Conservation (phyloP, 148 eudicot species). For the Limonium bicolor region DNA sequence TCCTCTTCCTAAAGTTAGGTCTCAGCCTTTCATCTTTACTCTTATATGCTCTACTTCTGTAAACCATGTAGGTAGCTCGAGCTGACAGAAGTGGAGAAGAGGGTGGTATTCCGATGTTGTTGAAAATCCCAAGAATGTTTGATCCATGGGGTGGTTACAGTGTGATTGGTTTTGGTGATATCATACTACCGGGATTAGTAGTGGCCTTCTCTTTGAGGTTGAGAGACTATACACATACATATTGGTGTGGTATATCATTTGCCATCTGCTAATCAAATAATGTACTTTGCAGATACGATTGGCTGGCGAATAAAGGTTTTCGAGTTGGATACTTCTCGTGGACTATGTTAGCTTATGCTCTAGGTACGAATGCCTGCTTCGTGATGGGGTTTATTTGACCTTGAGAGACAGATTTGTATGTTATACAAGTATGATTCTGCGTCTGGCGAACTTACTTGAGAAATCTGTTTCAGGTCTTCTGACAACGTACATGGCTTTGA, state of each 20-base stretch:
- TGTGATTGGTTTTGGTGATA: conserved; percentile 98
- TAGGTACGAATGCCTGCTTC: conserved; percentile 28
- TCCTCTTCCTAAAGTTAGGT: too few relatives aligned
- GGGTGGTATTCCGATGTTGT: conserved; percentile 96
- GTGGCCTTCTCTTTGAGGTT: conserved; percentile 88
- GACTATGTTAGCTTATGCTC: conserved; percentile 91
- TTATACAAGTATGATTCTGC: too few relatives aligned
- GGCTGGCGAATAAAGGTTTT: conserved; percentile 77
- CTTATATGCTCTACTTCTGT: too few relatives aligned
- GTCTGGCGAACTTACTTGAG: too few relatives aligned
- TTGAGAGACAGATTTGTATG: too few relatives aligned
- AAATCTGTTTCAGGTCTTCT: conserved; percentile 55
- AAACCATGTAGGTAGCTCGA: conserved; percentile 62
- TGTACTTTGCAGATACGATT: conserved; percentile 82
- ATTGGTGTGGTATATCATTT: too few relatives aligned
- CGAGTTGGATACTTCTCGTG: conserved; percentile 78
- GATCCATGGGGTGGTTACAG: conserved; percentile 99
- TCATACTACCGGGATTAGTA: conserved; percentile 81
- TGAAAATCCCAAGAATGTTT: conserved; percentile 92
- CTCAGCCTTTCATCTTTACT: too few relatives aligned
- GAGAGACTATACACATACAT: too few relatives aligned
- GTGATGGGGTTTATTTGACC: too few relatives aligned
- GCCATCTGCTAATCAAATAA: too few relatives aligned
- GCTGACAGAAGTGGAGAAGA: conserved; percentile 97
- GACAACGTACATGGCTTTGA: conserved; percentile 62